Evolutionary conservation across 208 protist species (phyloP).

Genomic region (Trypanosoma cruzi): DNA sequence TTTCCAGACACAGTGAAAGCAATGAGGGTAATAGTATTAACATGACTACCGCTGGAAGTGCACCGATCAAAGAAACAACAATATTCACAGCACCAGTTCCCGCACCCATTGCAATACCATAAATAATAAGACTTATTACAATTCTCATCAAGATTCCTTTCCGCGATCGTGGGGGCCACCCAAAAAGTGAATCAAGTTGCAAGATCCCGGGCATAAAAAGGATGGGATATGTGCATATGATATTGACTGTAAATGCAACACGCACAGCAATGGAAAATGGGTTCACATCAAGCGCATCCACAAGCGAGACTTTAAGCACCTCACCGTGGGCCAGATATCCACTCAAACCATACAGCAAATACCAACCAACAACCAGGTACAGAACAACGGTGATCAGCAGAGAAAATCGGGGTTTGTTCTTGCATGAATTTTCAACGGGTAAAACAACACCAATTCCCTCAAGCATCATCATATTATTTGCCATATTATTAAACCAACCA

Average conservation of each 20-base stretch:
- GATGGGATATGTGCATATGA: constrained; percentile 38
- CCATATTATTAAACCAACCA: constrained; percentile 36
- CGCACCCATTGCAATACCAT: constrained; percentile 61
- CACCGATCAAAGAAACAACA: constrained; percentile 75
- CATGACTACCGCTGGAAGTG: constrained; percentile 70
- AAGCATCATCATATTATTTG: constrained; percentile 35
- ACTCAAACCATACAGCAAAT: constrained; percentile 32
- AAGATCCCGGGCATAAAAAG: constrained; percentile 41
- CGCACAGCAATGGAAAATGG: constrained; percentile 28
- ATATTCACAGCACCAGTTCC: constrained; percentile 57
- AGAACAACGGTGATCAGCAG: constrained; percentile 29
- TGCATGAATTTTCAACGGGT: constrained; percentile 31
- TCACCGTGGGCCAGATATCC: constrained; percentile 38
- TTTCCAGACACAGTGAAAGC: constrained; percentile 48
- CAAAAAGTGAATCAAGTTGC: constrained; percentile 22
- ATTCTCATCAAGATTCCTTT: constrained; percentile 54
- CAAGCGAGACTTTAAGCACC: constrained; percentile 18
- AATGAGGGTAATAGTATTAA: constrained; percentile 67
- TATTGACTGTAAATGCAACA: constrained; percentile 25
- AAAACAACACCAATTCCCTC: constrained; percentile 40
- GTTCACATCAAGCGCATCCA: constrained; percentile 20
- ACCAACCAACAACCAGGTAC: constrained; percentile 15
- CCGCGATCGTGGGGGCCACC: constrained; percentile 35
- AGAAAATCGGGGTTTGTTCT: constrained; percentile 27
- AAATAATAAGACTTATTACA: constrained; percentile 63